These are phyloP conservation scores for Rosellinia necatrix DNA, from an alignment of 2,329 filamentous ascomycete species.

Conservation along the genomic window DNA sequence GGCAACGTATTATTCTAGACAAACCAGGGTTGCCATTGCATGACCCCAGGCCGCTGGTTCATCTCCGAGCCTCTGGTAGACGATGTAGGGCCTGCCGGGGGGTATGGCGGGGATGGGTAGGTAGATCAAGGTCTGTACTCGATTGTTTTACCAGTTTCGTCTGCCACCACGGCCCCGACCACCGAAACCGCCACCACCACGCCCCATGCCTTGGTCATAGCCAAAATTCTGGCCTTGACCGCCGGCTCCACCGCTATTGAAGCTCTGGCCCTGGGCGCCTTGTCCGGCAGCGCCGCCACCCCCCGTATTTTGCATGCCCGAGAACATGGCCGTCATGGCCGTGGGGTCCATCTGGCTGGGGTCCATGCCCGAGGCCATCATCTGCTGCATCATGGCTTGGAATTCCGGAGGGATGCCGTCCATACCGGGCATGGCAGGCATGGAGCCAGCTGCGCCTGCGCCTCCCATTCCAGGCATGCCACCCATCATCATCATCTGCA, in stretches of 20 bases:
- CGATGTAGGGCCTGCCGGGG: neutral
- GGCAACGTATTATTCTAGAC: too few species aligned
- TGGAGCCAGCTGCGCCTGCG: constrained; percentile 39
- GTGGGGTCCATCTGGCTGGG: constrained; percentile 68
- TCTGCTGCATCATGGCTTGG: constrained; percentile 72
- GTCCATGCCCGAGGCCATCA: constrained; percentile 69
- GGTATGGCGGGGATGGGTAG: neutral
- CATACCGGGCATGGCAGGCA: constrained; percentile 58
- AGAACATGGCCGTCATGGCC: constrained; percentile 64
- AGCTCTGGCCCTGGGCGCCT: constrained; percentile 57
- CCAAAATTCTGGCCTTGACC: constrained; percentile 57
- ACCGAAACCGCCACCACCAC: constrained; percentile 36
- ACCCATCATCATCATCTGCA: constrained; percentile 71
- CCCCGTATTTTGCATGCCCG: constrained; percentile 57
- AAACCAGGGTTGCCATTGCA: too few species aligned
- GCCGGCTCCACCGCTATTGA: constrained; percentile 53
- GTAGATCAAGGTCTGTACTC: neutral
- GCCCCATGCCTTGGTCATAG: constrained; percentile 42
- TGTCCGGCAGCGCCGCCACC: constrained; percentile 48
- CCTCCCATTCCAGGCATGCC: constrained; percentile 49
- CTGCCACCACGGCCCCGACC: constrained; percentile 39
- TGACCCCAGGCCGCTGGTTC: too few species aligned
- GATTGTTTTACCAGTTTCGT: constrained; percentile 36
- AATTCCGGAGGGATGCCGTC: constrained; percentile 69
- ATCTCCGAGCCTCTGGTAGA: too few species aligned